A percentile compares a stretch with the other conserved stretches of the same genome.
Conservation (phyloP, 441 rosid species). For the Hypseocharis bilobata region DNA sequence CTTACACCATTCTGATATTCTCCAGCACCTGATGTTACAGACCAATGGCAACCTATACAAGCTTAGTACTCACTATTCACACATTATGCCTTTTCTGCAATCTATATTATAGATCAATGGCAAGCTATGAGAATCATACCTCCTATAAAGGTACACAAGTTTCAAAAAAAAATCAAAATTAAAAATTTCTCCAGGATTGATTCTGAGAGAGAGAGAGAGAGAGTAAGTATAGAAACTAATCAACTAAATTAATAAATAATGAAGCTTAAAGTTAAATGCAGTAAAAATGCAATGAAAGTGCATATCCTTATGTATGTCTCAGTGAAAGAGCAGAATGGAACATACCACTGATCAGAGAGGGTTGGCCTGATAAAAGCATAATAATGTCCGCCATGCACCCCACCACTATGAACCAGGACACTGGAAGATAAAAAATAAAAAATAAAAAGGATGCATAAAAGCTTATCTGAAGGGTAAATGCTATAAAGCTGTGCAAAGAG, state of each 20-base stretch:
- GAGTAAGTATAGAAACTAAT: background rate
- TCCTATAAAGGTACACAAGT: no score
- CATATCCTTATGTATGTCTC: background rate
- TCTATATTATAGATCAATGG: no score
- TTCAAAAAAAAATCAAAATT: no score
- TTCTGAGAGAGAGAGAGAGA: background rate
- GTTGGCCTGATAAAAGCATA: constrained; percentile 87
- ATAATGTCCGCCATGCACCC: constrained; percentile 86
- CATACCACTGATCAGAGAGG: constrained; percentile 75
- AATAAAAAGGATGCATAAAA: constrained; percentile 14
- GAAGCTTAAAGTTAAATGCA: background rate
- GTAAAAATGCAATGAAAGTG: background rate
- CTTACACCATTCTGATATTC: no score
- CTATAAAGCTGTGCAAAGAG: background rate
- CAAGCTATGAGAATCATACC: no score
- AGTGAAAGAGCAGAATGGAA: background rate
- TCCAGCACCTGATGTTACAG: no score
- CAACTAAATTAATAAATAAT: background rate
- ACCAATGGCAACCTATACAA: no score
- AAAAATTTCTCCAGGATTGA: background rate
- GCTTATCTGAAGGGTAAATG: background rate
- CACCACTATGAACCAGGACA: constrained; percentile 86
- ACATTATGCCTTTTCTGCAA: no score
- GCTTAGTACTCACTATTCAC: no score
- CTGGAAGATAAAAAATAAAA: constrained; percentile 29